Evolutionary conservation across 129 eudicot species (phyloP).

Genomic region (Artemisia tridentata): DNA sequence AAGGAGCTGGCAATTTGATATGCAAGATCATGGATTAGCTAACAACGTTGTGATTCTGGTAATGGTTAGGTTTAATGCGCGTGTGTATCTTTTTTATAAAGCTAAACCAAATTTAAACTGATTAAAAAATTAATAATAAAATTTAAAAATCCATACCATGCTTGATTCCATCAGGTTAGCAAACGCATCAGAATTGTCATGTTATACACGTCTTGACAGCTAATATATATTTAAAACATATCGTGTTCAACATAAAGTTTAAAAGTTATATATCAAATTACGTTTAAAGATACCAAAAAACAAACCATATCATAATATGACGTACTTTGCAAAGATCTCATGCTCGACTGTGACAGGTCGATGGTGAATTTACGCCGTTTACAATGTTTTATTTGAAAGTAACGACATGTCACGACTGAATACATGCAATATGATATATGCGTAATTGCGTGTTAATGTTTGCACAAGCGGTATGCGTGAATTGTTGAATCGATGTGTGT

Average conservation of each 20-base stretch:
- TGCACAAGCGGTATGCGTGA: too few relatives aligned
- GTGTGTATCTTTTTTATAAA: neutral
- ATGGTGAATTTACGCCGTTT: neutral
- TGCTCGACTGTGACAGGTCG: neutral
- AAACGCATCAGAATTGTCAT: slow-evolving; percentile 21
- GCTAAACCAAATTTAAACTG: neutral
- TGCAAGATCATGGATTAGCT: neutral
- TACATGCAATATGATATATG: too few relatives aligned
- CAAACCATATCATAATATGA: neutral
- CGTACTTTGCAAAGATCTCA: slow-evolving; percentile 1
- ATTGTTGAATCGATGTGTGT: too few relatives aligned
- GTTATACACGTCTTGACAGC: slow-evolving; percentile 34
- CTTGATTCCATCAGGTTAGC: slow-evolving; percentile 20
- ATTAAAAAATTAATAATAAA: neutral
- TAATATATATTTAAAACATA: neutral
- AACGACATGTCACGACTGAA: neutral
- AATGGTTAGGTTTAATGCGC: slow-evolving; percentile 19
- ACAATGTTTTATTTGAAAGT: neutral
- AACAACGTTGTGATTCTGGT: slow-evolving; percentile 19
- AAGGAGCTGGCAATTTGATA: slow-evolving; percentile 13
- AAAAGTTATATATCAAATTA: too few relatives aligned
- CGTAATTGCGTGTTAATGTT: too few relatives aligned
- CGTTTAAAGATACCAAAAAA: neutral
- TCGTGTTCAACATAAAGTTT: neutral
- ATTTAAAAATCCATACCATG: neutral